Evolutionary conservation across 345 rosid species (phyloP).

Genomic region (Excoecaria cochinchinensis): DNA sequence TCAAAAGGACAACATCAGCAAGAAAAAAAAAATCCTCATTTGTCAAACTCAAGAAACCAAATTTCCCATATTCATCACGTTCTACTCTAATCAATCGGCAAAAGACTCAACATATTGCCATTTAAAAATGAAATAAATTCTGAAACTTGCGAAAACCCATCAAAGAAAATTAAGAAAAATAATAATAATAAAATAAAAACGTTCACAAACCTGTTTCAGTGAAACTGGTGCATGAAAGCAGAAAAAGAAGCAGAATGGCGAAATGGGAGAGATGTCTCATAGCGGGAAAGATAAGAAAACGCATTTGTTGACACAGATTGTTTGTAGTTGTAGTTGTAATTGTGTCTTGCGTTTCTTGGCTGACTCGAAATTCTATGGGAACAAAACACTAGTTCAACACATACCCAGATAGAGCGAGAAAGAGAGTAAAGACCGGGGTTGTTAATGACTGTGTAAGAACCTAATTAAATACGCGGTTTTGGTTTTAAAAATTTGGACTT

Average conservation of each 20-base stretch:
- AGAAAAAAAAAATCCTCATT: too few relatives aligned
- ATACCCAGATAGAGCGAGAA: conserved; percentile 7
- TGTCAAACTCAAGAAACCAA: conserved; percentile 14
- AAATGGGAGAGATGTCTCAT: conserved; percentile 28
- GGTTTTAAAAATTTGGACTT: conserved; percentile 18
- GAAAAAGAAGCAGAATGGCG: conserved; percentile 33
- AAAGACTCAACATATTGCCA: conserved; percentile 4
- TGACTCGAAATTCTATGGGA: neutral
- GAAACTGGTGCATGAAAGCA: conserved; percentile 45
- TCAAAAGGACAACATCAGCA: neutral
- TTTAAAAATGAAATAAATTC: neutral
- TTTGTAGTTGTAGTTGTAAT: conserved; percentile 7
- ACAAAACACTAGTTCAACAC: neutral
- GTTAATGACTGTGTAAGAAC: neutral
- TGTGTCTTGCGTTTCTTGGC: neutral
- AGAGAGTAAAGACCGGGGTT: conserved; percentile 4
- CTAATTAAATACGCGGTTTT: neutral
- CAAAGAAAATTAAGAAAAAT: neutral
- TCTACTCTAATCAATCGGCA: neutral
- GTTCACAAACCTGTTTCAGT: conserved; percentile 48
- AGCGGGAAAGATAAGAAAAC: conserved; percentile 26
- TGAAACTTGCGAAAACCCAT: conserved; percentile 9
- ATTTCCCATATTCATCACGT: neutral
- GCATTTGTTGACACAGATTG: conserved; percentile 34
- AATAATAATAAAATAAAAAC: neutral